Evolutionary conservation across 1,139 yeast genomes (phyloP).

Genomic region (Kodamaea sp.): DNA sequence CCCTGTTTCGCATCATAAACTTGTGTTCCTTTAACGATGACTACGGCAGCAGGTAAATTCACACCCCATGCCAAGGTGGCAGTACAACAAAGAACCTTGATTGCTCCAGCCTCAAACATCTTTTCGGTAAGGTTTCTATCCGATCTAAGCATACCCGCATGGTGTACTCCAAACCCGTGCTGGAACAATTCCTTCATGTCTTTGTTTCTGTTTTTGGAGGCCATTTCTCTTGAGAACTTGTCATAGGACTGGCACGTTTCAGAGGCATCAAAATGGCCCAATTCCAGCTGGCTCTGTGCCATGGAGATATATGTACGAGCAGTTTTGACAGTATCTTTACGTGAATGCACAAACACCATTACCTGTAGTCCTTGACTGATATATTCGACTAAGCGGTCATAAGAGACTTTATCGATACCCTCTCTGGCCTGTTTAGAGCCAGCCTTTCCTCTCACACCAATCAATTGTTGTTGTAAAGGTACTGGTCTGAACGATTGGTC

Average conservation of each 20-base stretch:
- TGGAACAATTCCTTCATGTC: conserved; percentile 82
- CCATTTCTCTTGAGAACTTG: conserved; percentile 63
- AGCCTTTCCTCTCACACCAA: conserved; percentile 88
- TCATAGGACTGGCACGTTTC: conserved; percentile 45
- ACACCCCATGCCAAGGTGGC: conserved; percentile 99
- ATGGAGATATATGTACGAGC: conserved; percentile 70
- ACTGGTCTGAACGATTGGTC: conserved; percentile 94
- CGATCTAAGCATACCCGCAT: conserved; percentile 93
- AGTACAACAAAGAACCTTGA: conserved; percentile 90
- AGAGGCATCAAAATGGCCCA: conserved; percentile 61
- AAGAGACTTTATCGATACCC: conserved; percentile 73
- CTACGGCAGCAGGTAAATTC: conserved; percentile 96
- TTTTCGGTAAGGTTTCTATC: conserved; percentile 90
- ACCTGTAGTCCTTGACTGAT: conserved; percentile 78
- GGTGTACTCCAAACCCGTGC: conserved; percentile 90
- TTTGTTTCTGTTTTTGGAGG: conserved; percentile 65
- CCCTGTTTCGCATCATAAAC: conserved; percentile 94
- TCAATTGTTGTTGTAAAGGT: conserved; percentile 82
- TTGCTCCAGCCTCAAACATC: conserved; percentile 82
- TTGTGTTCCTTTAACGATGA: conserved; percentile 93
- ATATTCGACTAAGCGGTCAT: conserved; percentile 72
- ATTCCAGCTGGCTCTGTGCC: conserved; percentile 64
- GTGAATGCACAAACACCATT: conserved; percentile 94
- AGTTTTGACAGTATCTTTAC: conserved; percentile 88
- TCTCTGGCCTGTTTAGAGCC: conserved; percentile 67